phyloP scores from a whole-genome alignment of 202 grass and related monocot species.

The Zizania palustris region DNA sequence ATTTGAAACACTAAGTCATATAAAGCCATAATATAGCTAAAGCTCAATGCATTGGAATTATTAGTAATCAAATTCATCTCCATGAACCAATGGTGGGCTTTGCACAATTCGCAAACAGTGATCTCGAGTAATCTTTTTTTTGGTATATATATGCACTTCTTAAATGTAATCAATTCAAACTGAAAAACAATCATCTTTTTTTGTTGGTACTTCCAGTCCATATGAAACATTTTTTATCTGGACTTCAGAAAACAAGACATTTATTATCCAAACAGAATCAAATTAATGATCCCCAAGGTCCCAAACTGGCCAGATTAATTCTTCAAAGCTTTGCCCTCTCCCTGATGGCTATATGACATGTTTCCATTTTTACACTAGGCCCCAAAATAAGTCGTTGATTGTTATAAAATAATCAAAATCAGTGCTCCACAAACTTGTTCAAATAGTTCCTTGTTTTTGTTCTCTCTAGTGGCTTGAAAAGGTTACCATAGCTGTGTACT shows the following conservation, averaged over 20 bases:
- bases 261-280: too few relatives aligned
- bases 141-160: neutral
- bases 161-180: neutral
- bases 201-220: neutral
- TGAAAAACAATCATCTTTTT: neutral
- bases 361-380: conserved; percentile 12
- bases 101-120: conserved; percentile 1
- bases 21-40: neutral
- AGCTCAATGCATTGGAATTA: neutral
- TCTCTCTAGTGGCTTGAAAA: neutral
- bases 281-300: too few relatives aligned
- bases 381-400: neutral
- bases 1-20: neutral
- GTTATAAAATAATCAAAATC: neutral
- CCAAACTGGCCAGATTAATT: neutral
- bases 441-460: neutral
- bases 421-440: neutral
- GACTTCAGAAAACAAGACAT: too few relatives aligned
- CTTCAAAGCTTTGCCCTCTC: neutral
- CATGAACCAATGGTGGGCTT: neutral
- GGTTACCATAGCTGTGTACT: neutral
- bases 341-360: neutral
- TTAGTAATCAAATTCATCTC: conserved; percentile 21
- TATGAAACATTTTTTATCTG: neutral
- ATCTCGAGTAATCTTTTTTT: neutral